These are phyloP conservation scores for Boeremia exigua DNA, from an alignment of 2,329 filamentous ascomycete species.

Conservation along the genomic window DNA sequence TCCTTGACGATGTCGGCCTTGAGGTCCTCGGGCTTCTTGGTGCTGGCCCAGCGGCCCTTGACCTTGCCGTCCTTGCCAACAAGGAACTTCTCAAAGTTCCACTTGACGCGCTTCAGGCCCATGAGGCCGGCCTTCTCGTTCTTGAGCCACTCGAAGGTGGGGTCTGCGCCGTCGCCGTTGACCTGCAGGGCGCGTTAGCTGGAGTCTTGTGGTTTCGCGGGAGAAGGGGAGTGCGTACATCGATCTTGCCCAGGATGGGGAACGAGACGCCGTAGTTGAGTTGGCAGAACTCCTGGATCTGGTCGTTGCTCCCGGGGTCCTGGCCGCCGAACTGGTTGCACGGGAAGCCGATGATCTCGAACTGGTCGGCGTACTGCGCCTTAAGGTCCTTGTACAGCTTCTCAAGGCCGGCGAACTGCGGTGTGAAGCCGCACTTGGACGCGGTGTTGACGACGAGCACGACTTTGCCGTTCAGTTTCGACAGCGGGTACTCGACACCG, in stretches of 20 bases:
- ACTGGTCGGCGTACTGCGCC: slow-evolving; percentile 73
- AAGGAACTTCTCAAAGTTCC: slow-evolving; percentile 99
- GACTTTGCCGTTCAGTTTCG: slow-evolving; percentile 84
- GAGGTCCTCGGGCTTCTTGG: slow-evolving; percentile 81
- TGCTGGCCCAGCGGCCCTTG: slow-evolving; percentile 84
- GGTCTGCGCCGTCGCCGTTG: slow-evolving; percentile 82
- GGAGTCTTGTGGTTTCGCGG: not conserved
- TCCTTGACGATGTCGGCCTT: slow-evolving; percentile 78
- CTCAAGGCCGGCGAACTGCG: slow-evolving; percentile 91
- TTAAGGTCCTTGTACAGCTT: slow-evolving; percentile 82
- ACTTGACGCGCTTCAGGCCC: slow-evolving; percentile 92
- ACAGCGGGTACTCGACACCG: slow-evolving; percentile 73
- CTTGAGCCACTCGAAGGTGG: slow-evolving; percentile 79
- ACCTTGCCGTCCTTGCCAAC: slow-evolving; percentile 86
- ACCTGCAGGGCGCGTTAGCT: slow-evolving; percentile 19
- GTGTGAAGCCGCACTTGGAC: slow-evolving; percentile 98
- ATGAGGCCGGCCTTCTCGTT: slow-evolving; percentile 77
- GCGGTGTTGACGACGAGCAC: slow-evolving; percentile 97
- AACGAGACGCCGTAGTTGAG: slow-evolving; percentile 94
- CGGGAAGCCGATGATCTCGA: slow-evolving; percentile 91
- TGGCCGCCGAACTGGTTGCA: slow-evolving; percentile 97
- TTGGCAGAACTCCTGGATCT: slow-evolving; percentile 77
- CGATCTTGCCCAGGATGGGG: slow-evolving; percentile 88
- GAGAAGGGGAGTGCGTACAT: slow-evolving; percentile 61
- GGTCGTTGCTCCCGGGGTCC: slow-evolving; percentile 76